These are phyloP conservation scores for Cladosporium sp. DNA, from an alignment of 2,329 filamentous ascomycete genomes.

Conservation along the genomic window DNA sequence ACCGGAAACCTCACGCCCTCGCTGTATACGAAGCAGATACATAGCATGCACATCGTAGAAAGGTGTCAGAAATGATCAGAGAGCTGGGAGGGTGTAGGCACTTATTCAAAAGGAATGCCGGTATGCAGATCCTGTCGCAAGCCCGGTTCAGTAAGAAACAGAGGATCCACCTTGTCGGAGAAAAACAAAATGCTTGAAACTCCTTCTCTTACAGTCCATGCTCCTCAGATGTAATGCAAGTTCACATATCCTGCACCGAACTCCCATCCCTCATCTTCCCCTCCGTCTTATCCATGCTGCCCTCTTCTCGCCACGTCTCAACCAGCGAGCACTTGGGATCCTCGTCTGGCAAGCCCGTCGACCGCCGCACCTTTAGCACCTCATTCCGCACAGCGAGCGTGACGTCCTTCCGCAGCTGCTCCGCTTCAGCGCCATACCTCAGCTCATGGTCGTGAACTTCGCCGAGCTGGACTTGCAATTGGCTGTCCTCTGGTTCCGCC, in stretches of 20 bases:
- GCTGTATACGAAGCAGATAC: too few species aligned
- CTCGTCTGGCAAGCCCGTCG: constrained; percentile 71
- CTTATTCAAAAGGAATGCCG: too few species aligned
- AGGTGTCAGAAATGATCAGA: too few species aligned
- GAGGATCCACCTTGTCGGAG: too few species aligned
- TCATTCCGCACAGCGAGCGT: constrained; percentile 73
- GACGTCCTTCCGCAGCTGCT: constrained; percentile 72
- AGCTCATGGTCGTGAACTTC: constrained; percentile 64
- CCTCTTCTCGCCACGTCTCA: constrained; percentile 71
- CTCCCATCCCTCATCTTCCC: constrained; percentile 60
- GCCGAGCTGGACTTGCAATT: constrained; percentile 39
- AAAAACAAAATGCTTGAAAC: too few species aligned
- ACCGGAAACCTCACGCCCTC: too few species aligned
- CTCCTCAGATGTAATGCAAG: too few species aligned
- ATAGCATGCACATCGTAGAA: too few species aligned
- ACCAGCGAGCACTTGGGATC: constrained; percentile 72
- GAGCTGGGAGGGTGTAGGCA: too few species aligned
- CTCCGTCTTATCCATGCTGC: constrained; percentile 44
- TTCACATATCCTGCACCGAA: constrained; percentile 53
- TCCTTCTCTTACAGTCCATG: too few species aligned
- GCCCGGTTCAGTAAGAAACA: too few species aligned
- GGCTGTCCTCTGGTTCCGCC: constrained; percentile 19
- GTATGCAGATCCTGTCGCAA: too few species aligned
- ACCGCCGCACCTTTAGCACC: constrained; percentile 71
- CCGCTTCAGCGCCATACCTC: constrained; percentile 68